Evolutionary conservation across 2,329 filamentous ascomycete genomes (phyloP), one percentile per base, ranked within the genome.

Genomic region (Alternaria tenuissima): DNA sequence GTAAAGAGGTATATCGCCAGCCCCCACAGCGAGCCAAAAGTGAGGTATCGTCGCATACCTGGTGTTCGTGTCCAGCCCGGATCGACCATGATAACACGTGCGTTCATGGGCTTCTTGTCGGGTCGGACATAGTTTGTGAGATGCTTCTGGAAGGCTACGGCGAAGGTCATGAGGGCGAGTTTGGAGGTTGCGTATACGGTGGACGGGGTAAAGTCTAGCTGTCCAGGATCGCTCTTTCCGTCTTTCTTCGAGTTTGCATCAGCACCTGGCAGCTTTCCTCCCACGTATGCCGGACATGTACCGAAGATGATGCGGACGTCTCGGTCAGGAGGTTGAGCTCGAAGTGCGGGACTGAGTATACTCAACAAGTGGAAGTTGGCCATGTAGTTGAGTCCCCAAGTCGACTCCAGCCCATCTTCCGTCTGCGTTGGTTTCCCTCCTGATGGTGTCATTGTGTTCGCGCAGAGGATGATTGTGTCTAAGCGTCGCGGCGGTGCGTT

Each of bases 371-470:
- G 96, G 81, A 97, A 98, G 78, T 97, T 98, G 64, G 93, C 91
- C 39, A 99, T 85, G 78, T 93, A 99, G 76, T 99, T 99, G 70
- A 98, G 84, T 81, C 93, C 93, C 94, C 94, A 98, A 62, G 91
- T 94, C 66, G 90, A 86, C 75, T 98, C 94, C 14, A 98, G 82
- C 1, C 93, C 93, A 73, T 97, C 93, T 6, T 84, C 80, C 0
- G 93, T 96, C 65, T 86, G 81, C 1, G 78, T 81, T 28, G 86
- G 82, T 65, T 83, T 80, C 5, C 85, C 84, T 1, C 89, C 91
- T 11, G 86, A 86, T 3, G 92, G 89, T 5, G 90, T 92, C 67
- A 93, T 82, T 0, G 90, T 90, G 44, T 91, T 91, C 9, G 90
- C 95, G 77, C 93, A 97, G 18, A 99, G 85, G 20, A 99, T 87